These are phyloP conservation scores for Rhypophila decipiens DNA, from an alignment of 495 filamentous ascomycete species.

Conservation along the genomic window DNA sequence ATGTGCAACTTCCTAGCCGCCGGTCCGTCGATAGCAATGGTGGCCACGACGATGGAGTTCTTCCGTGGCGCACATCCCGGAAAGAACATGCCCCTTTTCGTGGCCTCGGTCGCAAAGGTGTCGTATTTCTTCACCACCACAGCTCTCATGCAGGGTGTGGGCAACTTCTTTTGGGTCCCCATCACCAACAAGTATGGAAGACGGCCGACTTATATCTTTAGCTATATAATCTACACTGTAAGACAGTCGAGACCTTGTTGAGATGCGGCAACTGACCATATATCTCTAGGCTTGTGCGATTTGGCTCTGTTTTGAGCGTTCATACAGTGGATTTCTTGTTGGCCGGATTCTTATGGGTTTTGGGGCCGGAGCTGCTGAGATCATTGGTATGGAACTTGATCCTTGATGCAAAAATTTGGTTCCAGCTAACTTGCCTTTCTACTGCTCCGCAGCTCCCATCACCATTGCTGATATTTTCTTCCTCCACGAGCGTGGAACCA, in stretches of 20 bases:
- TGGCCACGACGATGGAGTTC: conserved; percentile 40
- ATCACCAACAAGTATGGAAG: conserved; percentile 50
- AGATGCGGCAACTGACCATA: background rate
- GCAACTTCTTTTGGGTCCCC: conserved; percentile 52
- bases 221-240: conserved; percentile 39
- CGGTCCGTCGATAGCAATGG: conserved; percentile 47
- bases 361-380: conserved; percentile 47
- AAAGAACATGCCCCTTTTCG: conserved; percentile 14
- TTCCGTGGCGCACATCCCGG: conserved; percentile 24
- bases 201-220: conserved; percentile 45
- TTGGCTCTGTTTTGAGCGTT: conserved; percentile 40
- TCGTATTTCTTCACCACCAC: conserved; percentile 50
- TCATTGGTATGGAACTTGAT: conserved; percentile 24
- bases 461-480: conserved; percentile 54
- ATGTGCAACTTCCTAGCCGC: conserved; percentile 52
- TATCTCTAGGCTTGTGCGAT: conserved; percentile 24
- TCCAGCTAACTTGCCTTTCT: background rate
- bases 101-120: conserved; percentile 33
- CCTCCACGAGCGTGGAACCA: conserved; percentile 49
- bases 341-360: conserved; percentile 46
- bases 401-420: background rate
- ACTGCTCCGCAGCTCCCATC: conserved; percentile 27
- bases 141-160: conserved; percentile 42
- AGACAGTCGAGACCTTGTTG: too few relatives aligned
- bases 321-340: conserved; percentile 38